Evolutionary conservation across 345 rosid genomes (phyloP), one percentile per base, ranked within the genome.

Genomic region (Eucalyptus regnans): DNA sequence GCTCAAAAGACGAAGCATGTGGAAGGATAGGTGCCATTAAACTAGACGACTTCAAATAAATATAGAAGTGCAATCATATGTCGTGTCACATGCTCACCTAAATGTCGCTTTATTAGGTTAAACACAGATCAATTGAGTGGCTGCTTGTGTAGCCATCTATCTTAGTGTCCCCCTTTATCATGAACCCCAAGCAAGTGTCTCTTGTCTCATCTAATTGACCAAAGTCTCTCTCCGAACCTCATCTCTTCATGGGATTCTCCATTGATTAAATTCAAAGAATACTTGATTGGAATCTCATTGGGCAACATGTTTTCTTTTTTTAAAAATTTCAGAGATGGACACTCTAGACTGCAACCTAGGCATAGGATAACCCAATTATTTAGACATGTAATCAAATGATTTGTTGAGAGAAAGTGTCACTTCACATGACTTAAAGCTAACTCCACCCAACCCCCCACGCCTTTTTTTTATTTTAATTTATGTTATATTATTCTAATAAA

Each of bases 391-490:
- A 71, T 71, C 14, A 71, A 71, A 71, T 71, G 83, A 71, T 37
- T 71, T 71, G 83, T 71, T 71, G 83, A 68, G 84, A 86, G 83
- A 37, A 71, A 71, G 90, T 90, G 94, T 90, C 94, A 92, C 90
- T 90, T 93, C 96, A 95, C 96, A 96, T 96, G 98, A 92, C 96
- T 93, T 92, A 95, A 95, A 94, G 98, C 95, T 87, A 95, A 94
- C 94, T 94, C 95, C 95, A 95, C 95, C 92, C 90, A 92, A 91
- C 8, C 46, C 46, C 46, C 27, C 46, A 37, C 27, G 4, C 46
- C 27, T 18, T 71, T 71, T 18, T 15, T 62, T 33, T 71, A 71
- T 71, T 41, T 37, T 37, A 71, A 33, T 37, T 5, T 9, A 37
- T 37, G 46, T 41, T 37, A 71, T 37, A 71, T 37, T 71, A 71